Evolutionary conservation across 176 grass and related monocot genomes (phyloP).

Genomic region (Raddia distichophylla): DNA sequence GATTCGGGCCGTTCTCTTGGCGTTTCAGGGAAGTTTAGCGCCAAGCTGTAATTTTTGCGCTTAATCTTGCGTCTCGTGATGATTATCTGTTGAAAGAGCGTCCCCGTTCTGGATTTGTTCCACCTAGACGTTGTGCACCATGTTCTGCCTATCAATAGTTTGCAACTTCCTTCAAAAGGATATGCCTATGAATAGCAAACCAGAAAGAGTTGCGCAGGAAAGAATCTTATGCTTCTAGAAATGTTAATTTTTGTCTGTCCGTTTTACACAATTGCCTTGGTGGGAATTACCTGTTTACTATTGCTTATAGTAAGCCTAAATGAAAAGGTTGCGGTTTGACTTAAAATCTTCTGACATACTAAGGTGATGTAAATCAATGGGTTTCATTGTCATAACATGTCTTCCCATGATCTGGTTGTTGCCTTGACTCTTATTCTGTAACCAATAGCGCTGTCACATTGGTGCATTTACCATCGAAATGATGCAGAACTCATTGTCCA

Average conservation of each 20-base stretch:
- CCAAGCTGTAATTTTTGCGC: conserved; percentile 27
- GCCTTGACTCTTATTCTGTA: conserved; percentile 55
- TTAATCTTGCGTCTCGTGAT: neutral
- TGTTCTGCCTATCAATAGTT: conserved; percentile 3
- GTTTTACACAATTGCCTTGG: conserved; percentile 13
- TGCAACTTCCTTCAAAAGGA: conserved; percentile 16
- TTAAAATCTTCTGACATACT: conserved; percentile 15
- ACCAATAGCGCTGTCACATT: conserved; percentile 86
- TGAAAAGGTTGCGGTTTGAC: conserved; percentile 3
- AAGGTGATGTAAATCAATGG: neutral
- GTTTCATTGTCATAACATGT: conserved; percentile 26
- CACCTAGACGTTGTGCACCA: neutral
- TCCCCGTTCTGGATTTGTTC: conserved; percentile 1
- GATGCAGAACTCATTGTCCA: conserved; percentile 84
- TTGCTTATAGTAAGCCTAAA: conserved; percentile 23
- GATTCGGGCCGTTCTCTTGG: conserved; percentile 27
- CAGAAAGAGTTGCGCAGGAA: neutral
- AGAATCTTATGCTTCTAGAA: conserved; percentile 7
- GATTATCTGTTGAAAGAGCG: neutral
- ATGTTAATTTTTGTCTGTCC: conserved; percentile 7
- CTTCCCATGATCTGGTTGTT: conserved; percentile 32
- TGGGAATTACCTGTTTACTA: conserved; percentile 11
- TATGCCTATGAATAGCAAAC: conserved; percentile 4
- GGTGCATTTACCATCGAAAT: conserved; percentile 99
- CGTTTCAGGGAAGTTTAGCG: neutral